Conservation (phyloP, 2,329 filamentous ascomycete species). For the Calonectria henricotiae region DNA sequence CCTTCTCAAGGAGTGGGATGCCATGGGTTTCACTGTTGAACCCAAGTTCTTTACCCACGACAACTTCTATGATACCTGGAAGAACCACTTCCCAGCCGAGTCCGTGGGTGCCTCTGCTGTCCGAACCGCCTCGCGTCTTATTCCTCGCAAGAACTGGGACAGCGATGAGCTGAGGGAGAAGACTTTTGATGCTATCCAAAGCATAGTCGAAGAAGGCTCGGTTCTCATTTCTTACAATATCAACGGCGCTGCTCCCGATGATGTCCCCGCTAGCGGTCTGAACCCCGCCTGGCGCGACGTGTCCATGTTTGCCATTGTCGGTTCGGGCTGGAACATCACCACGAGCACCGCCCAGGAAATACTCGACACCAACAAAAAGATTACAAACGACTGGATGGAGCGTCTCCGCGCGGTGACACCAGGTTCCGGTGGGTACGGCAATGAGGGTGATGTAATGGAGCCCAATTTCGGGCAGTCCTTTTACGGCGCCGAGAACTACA, state of each 20-base stretch:
- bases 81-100: constrained; percentile 59
- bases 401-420: constrained; percentile 40
- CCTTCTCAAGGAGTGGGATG: constrained; percentile 53
- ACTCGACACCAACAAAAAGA: constrained; percentile 52
- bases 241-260: constrained; percentile 42
- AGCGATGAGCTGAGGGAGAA: constrained; percentile 40
- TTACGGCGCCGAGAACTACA: constrained; percentile 53
- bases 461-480: constrained; percentile 54
- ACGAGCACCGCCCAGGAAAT: constrained; percentile 28
- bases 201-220: constrained; percentile 46
- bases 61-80: constrained; percentile 59
- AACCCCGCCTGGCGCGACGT: constrained; percentile 66
- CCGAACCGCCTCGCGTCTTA: constrained; percentile 60
- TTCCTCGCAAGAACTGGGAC: constrained; percentile 57
- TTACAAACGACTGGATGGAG: constrained; percentile 42
- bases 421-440: constrained; percentile 52
- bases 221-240: constrained; percentile 50
- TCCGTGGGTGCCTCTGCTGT: constrained; percentile 45
- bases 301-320: constrained; percentile 57
- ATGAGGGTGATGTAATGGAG: constrained; percentile 57
- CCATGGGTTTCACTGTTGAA: constrained; percentile 52
- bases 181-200: constrained; percentile 45
- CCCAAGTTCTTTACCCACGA: constrained; percentile 57
- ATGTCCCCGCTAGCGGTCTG: constrained; percentile 55
- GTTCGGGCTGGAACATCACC: constrained; percentile 42